Base-by-base conservation (phyloP, 83 land plant species). In the Picea engelmannii region DNA sequence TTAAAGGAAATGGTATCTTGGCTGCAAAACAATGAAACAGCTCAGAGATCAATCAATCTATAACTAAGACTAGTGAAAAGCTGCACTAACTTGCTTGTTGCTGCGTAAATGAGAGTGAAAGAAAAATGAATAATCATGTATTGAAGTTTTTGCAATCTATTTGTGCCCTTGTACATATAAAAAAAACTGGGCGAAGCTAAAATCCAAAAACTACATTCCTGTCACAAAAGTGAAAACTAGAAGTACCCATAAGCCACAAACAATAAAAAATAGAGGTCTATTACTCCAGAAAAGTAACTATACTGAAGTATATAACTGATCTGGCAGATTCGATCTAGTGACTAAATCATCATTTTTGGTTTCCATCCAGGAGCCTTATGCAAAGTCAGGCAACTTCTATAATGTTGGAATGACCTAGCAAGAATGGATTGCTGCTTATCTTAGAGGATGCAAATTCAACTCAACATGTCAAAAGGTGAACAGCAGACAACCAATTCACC, bases 1-100 rank as follows among this genome's bases (percentile, higher is more conserved):
- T 97, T 44, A 97, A 81, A 12, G 99, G 99, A 78, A 97, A 97
- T 0, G 99, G 99, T 79, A 97, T 92, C 82, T 97, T 97, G 55
- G 99, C 99, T 92, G 92, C 21, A 62, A 78, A 86, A 42, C 7
- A 16, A 69, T 66, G 55, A 62, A 40, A 40, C 7, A 40, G 24
- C 8, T 73, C 47, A 47, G 76, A 73, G 49, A 73, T 73, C 21
- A 69, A 73, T n/a, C 18, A 44, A 7, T 73, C 25, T 24, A 73
- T 10, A 70, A 47, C 21, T 24, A 71, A 44, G 21, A 69, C 47
- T 38, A 11, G 40, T 17, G 47, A 7, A 38, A 69, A 69, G 40
- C 74, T 69, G 40, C 74, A 38, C 0, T 69, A 38, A 38, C 35
- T 6, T 69, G 44, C 15, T 66, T 35, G 17, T 12, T 66, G 40